Evolutionary conservation across 495 filamentous ascomycete species (phyloP).

Genomic region (Talaromyces ruber): DNA sequence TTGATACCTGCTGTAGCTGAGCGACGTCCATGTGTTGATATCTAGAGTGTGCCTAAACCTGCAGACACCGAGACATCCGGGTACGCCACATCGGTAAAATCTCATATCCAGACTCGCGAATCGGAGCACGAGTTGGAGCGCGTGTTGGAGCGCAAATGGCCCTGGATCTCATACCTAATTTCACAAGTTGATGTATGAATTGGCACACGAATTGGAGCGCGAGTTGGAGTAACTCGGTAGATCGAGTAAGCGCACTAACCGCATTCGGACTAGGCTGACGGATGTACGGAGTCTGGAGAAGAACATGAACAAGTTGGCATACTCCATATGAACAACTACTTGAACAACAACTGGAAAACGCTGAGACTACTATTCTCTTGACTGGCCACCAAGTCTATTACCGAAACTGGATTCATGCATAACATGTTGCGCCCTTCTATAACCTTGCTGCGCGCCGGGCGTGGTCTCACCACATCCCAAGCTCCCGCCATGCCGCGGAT

Average conservation of each 20-base stretch:
- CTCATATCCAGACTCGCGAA: too few species aligned
- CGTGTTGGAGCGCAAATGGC: too few species aligned
- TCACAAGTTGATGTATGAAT: too few species aligned
- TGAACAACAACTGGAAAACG: neutral
- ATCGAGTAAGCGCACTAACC: neutral
- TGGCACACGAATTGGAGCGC: too few species aligned
- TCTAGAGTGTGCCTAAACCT: too few species aligned
- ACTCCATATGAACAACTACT: neutral
- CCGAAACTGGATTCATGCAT: neutral
- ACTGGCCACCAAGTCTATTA: neutral
- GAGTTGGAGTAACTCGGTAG: too few species aligned
- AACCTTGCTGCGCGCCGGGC: neutral
- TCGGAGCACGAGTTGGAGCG: too few species aligned
- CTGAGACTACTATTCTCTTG: neutral
- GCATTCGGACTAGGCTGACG: neutral
- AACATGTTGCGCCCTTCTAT: neutral
- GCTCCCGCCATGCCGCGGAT: conserved; percentile 11
- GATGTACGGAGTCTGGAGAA: neutral
- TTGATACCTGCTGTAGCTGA: too few species aligned
- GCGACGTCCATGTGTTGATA: too few species aligned
- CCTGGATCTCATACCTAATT: too few species aligned
- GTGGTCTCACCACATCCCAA: conserved; percentile 8
- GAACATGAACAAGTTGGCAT: neutral
- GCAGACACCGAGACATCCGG: too few species aligned
- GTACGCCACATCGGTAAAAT: too few species aligned